Conservation (phyloP, 78 protist genomes). For the Isochrysis galbana region DNA sequence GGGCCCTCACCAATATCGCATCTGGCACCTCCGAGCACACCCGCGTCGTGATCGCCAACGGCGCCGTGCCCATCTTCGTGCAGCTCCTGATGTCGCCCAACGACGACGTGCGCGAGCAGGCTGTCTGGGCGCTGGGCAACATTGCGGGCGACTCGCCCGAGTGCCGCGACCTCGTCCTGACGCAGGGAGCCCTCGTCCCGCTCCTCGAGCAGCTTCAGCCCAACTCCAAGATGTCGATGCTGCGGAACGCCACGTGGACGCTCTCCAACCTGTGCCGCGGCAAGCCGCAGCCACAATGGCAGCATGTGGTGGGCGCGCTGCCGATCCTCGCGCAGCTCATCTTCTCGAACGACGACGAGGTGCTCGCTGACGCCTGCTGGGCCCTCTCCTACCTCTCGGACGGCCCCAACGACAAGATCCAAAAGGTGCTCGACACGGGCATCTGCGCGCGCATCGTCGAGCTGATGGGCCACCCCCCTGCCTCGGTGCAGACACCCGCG, state of each 20-base stretch:
- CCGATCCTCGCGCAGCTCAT: conserved; percentile 67
- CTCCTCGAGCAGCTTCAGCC: conserved; percentile 58
- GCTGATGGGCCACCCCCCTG: conserved; percentile 66
- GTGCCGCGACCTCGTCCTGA: conserved; percentile 87
- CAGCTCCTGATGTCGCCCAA: conserved; percentile 70
- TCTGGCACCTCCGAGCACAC: conserved; percentile 95
- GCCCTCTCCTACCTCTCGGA: conserved; percentile 94
- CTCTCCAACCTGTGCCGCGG: conserved; percentile 95
- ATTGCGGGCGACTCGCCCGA: conserved; percentile 94
- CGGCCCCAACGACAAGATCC: conserved; percentile 86
- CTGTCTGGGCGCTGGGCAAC: conserved; percentile 98
- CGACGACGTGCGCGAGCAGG: conserved; percentile 92
- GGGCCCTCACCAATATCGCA: conserved; percentile 98
- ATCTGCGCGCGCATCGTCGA: conserved; percentile 81
- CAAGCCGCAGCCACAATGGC: conserved; percentile 82
- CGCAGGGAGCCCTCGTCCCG: conserved; percentile 62
- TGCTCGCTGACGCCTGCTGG: conserved; percentile 96
- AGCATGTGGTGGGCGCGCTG: conserved; percentile 43
- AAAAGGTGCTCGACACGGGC: conserved; percentile 79
- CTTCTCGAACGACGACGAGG: conserved; percentile 80
- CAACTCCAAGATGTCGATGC: conserved; percentile 62
- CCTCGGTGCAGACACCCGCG: conserved; percentile 90
- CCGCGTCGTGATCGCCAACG: conserved; percentile 68
- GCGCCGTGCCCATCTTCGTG: conserved; percentile 90
- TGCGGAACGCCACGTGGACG: conserved; percentile 97